Evolutionary conservation across 2,329 filamentous ascomycete species (phyloP).

Genomic region (Alternaria rosae): DNA sequence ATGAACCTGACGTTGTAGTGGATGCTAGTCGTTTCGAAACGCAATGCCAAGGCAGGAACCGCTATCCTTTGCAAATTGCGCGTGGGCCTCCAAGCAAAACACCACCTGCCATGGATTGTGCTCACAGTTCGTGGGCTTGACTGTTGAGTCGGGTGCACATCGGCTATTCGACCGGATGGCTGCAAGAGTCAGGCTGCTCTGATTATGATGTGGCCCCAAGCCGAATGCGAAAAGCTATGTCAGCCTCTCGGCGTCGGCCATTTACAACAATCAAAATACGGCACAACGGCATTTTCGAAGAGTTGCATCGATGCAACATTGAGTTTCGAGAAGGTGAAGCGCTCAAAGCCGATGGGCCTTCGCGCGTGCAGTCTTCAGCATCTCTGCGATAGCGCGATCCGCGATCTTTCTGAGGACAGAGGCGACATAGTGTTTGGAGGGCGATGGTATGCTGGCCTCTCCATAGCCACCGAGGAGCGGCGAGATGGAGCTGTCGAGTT

Average conservation of each 20-base stretch:
- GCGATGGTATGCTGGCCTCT: not conserved
- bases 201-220: not conserved
- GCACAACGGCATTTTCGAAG: not conserved
- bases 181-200: not conserved
- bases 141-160: not conserved
- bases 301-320: not conserved
- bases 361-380: not conserved
- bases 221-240: not conserved
- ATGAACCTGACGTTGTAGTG: conserved; percentile 20
- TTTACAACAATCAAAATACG: not conserved
- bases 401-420: not conserved
- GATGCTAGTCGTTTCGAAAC: conserved; percentile 31
- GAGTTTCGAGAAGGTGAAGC: not conserved
- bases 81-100: conserved; percentile 8
- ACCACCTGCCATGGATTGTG: conserved; percentile 1
- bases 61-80: conserved; percentile 10
- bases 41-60: conserved; percentile 19
- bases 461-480: not conserved
- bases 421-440: not conserved
- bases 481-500: not conserved
- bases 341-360: not conserved
- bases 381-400: not conserved
- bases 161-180: not conserved
- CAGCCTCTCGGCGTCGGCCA: not conserved
- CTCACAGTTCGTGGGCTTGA: not conserved